Conservation (phyloP, 2,329 filamentous ascomycete genomes). For the Trichoderma arundinaceum region DNA sequence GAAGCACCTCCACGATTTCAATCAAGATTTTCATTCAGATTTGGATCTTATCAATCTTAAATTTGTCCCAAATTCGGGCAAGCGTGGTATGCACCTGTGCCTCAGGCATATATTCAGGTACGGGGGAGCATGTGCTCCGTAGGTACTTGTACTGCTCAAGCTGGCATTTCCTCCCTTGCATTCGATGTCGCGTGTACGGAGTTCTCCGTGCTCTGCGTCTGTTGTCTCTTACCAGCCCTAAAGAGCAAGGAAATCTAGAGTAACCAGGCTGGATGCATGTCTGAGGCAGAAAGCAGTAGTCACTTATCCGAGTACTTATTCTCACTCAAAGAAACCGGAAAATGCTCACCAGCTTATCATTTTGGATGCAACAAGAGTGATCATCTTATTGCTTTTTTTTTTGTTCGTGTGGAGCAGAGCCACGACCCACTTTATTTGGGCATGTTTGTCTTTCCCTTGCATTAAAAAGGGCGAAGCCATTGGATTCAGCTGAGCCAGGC, state of each 20-base stretch:
- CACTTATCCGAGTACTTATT: too few relatives aligned
- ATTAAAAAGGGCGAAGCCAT: conserved; percentile 6
- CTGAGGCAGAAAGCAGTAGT: too few relatives aligned
- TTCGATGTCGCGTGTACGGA: background rate
- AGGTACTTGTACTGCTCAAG: background rate
- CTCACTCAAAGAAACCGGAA: too few relatives aligned
- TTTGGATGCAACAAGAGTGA: background rate
- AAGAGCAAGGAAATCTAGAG: too few relatives aligned
- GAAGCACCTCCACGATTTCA: conserved; percentile 6
- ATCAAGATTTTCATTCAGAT: background rate
- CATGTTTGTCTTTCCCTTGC: conserved; percentile 28
- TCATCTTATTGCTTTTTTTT: background rate
- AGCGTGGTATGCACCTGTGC: background rate
- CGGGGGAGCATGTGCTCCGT: conserved; percentile 10
- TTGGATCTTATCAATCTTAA: conserved; percentile 18
- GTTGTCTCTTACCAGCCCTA: too few relatives aligned
- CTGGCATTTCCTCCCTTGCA: background rate
- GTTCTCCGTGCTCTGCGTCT: too few relatives aligned
- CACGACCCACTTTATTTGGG: background rate
- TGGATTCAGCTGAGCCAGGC: too few relatives aligned
- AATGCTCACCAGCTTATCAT: too few relatives aligned
- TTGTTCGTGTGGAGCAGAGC: conserved; percentile 19
- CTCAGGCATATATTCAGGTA: conserved; percentile 3
- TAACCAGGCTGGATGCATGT: too few relatives aligned
- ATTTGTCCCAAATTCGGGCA: background rate